Percentiles rank a stretch among this genome's conserved stretches.
These are phyloP conservation scores for Alternaria longipes DNA, from an alignment of 2,329 filamentous ascomycete species.

Conservation along the genomic window DNA sequence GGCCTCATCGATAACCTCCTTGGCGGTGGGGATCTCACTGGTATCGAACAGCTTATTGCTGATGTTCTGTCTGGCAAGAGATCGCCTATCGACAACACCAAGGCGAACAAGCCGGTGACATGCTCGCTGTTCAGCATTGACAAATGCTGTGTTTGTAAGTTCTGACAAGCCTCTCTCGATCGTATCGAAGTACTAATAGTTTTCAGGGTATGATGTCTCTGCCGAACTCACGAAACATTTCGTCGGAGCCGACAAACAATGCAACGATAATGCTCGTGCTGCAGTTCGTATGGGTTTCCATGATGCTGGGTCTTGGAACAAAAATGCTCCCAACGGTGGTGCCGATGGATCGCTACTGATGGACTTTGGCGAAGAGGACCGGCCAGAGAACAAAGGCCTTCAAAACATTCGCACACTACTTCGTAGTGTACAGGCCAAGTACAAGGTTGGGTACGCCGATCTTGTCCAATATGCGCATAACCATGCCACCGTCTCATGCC, in stretches of 20 bases:
- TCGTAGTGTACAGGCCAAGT: conserved; percentile 52
- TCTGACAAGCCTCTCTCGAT: not conserved
- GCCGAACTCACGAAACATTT: conserved; percentile 41
- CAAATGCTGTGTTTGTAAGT: conserved; percentile 44
- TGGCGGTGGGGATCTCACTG: conserved; percentile 24
- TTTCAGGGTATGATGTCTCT: conserved; percentile 42
- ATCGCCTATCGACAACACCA: conserved; percentile 37
- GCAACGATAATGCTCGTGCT: conserved; percentile 48
- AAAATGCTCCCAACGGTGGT: conserved; percentile 49
- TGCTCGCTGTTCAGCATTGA: conserved; percentile 31
- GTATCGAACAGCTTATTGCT: conserved; percentile 35
- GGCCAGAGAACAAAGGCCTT: conserved; percentile 58
- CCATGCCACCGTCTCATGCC: conserved; percentile 60
- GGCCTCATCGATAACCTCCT: conserved; percentile 39
- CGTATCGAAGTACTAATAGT: conserved; percentile 15
- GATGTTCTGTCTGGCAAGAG: conserved; percentile 39
- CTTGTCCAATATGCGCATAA: conserved; percentile 61
- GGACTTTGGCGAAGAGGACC: conserved; percentile 47
- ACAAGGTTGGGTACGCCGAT: conserved; percentile 62
- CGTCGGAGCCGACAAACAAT: conserved; percentile 33
- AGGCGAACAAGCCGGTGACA: conserved; percentile 31
- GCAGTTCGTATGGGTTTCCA: conserved; percentile 50
- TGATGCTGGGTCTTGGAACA: conserved; percentile 48
- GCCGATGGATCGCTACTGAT: conserved; percentile 56
- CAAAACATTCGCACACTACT: conserved; percentile 53